Base-by-base conservation (phyloP, 2,329 filamentous ascomycete species). In the Calycina herbarum region DNA sequence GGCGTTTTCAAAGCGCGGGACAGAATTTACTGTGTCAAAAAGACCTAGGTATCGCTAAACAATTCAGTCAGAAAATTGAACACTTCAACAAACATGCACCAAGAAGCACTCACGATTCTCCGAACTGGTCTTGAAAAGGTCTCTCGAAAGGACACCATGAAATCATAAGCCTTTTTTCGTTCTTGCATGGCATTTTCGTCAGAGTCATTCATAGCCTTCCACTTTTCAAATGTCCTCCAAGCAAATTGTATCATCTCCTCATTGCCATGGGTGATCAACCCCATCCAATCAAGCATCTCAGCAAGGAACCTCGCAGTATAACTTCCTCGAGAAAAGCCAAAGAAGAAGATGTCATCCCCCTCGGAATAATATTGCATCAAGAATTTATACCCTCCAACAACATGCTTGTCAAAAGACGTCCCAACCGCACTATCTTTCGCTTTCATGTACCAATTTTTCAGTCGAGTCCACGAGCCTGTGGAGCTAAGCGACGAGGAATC, bases 181-280 rank as follows among this genome's bases (percentile, higher is more conserved):
- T 80, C 80, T 69, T 85, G 83, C 33, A 77, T 76, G 1, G 77
- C 79, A 6, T 78, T 74, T 6, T 73, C 76, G 5, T 71, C 67
- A 29, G 45, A 35, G 42, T 35, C 78, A 72, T 0, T 81, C 78
- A 8, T 82, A 78, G 7, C 84, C 73, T 92, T 88, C 89, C 89
- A 93, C 74, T 89, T 87, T 7, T 88, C 85, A 73, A 93, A 93
- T 0, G 89, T 89, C 75, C 91, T 93, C 91, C 92, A 95, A 0
- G 91, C 92, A 74, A 96, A 96, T 4, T 85, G 82, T 61, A 92
- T 87, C 87, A 95, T 89, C 71, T 95, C 92, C 73, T 96, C 92
- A 72, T 96, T 96, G 6, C 92, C 92, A 64, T 91, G 88, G 8
- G 89, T 89, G 17, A 96, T 81, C 0, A 96, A 81, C 1, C 93